Evolutionary conservation across 2,329 filamentous ascomycete genomes (phyloP).

Genomic region (Neofusicoccum sp.): DNA sequence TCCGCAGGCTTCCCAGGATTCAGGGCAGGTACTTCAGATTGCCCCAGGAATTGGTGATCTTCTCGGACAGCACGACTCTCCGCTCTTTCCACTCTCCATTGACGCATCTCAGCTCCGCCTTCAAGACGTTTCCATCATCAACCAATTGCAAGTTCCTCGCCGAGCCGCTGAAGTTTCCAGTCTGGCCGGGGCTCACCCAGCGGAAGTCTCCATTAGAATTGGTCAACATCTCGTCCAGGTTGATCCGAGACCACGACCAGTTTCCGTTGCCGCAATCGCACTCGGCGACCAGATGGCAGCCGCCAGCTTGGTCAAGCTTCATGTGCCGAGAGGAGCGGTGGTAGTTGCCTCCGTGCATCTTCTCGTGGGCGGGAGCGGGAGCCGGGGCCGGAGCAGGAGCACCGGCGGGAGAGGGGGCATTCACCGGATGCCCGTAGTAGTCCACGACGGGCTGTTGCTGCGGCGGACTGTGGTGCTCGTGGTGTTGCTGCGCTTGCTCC

Average conservation of each 20-base stretch:
- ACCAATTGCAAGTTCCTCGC: constrained; percentile 9
- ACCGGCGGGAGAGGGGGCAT: not conserved
- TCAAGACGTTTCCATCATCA: constrained; percentile 6
- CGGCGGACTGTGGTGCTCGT: not conserved
- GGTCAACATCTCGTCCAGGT: constrained; percentile 8
- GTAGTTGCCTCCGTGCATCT: constrained; percentile 18
- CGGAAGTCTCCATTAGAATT: constrained; percentile 5
- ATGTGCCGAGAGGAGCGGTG: not conserved
- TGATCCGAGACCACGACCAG: constrained; percentile 3
- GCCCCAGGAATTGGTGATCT: constrained; percentile 5
- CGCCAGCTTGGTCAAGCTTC: constrained; percentile 4
- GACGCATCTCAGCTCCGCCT: constrained; percentile 3
- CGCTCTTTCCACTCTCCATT: not conserved
- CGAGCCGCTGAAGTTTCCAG: constrained; percentile 11
- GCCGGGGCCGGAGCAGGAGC: not conserved
- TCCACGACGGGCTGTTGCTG: constrained; percentile 1
- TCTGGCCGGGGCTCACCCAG: constrained; percentile 4
- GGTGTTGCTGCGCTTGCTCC: not conserved
- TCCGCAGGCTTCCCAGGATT: no score
- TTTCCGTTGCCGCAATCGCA: not conserved
- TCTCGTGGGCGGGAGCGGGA: constrained; percentile 1
- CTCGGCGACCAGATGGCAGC: constrained; percentile 15
- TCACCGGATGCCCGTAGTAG: not conserved
- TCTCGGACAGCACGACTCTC: not conserved
- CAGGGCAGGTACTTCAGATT: not conserved